Evolutionary conservation across 1,139 yeast genomes (phyloP).

Genomic region (Geotrichum restrictum): DNA sequence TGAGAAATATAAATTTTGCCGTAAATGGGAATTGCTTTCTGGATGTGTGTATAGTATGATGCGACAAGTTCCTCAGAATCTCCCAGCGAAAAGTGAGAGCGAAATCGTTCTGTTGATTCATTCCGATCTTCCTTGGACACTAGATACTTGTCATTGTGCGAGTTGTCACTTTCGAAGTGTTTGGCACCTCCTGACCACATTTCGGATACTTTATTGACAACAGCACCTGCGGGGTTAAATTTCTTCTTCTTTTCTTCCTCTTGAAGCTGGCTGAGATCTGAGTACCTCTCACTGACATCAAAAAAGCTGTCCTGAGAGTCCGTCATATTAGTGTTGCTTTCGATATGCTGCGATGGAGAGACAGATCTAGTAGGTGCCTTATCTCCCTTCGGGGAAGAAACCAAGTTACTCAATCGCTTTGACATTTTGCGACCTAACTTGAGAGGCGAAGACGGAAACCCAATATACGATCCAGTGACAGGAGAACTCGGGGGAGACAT

Average conservation of each 20-base stretch:
- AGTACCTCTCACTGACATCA: conserved; percentile 5
- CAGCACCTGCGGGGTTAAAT: conserved; percentile 13
- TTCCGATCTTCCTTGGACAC: conserved; percentile 46
- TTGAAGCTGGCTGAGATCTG: not conserved
- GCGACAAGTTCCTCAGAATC: conserved; percentile 54
- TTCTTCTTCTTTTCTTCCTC: conserved; percentile 14
- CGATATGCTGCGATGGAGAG: not conserved
- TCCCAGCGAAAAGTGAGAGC: conserved; percentile 61
- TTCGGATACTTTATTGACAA: conserved; percentile 44
- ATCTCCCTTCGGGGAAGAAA: not conserved
- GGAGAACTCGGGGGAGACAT: not conserved
- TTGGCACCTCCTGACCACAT: conserved; percentile 63
- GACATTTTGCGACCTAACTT: not conserved
- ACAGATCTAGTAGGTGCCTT: not conserved
- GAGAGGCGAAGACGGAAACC: conserved; percentile 1
- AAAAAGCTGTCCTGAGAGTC: conserved; percentile 13
- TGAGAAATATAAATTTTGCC: conserved; percentile 77
- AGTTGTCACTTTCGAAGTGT: conserved; percentile 47
- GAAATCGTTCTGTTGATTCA: conserved; percentile 52
- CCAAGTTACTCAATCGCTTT: conserved; percentile 7
- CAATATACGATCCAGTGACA: not conserved
- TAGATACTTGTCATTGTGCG: conserved; percentile 40
- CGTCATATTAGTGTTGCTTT: not conserved
- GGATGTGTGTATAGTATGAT: conserved; percentile 67
- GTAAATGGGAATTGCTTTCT: conserved; percentile 68